A percentile compares a stretch with the other conserved stretches of the same genome.
phyloP scores from a whole-genome alignment of 768 basidiomycete genomes.

The Daedalea quercina region DNA sequence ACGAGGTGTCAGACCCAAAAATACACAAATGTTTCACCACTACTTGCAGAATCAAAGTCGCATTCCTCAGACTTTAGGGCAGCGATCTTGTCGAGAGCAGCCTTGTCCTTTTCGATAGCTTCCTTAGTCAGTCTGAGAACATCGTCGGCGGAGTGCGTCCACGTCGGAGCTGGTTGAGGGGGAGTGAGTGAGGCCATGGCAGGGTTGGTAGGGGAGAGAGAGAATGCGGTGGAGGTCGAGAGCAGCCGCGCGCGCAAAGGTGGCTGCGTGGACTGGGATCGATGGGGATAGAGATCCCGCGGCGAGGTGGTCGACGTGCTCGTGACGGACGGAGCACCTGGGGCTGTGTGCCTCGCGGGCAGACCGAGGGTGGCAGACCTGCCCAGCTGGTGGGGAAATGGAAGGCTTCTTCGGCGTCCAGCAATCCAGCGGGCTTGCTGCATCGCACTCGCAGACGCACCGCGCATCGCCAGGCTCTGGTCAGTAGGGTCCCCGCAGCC shows the following conservation, averaged over 20 bases:
- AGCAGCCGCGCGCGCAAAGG: neutral
- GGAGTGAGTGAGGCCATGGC: slow-evolving; percentile 46
- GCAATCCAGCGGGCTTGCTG: neutral
- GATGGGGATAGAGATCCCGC: neutral
- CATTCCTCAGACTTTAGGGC: slow-evolving; percentile 49
- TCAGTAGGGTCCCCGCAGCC: too few relatives aligned
- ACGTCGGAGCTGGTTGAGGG: slow-evolving; percentile 59
- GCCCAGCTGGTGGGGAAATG: neutral
- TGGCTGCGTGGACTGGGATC: neutral
- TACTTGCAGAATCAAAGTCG: slow-evolving; percentile 55
- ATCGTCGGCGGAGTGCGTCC: slow-evolving; percentile 61
- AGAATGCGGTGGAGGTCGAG: neutral
- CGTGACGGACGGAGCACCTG: neutral
- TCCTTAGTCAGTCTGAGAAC: slow-evolving; percentile 51
- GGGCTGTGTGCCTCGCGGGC: neutral
- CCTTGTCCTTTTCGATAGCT: slow-evolving; percentile 49
- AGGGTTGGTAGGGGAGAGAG: neutral
- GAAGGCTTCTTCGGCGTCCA: neutral
- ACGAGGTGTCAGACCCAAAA: slow-evolving; percentile 2
- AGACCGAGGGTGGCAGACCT: neutral
- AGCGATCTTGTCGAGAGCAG: slow-evolving; percentile 51
- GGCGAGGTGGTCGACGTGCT: neutral
- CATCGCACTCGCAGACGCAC: neutral
- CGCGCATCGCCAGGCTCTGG: too few relatives aligned
- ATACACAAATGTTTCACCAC: neutral